Percentiles rank a stretch among this genome's conserved stretches.
phyloP scores from a whole-genome alignment of 2,329 filamentous ascomycete genomes.

The Anisogramma anomala region DNA sequence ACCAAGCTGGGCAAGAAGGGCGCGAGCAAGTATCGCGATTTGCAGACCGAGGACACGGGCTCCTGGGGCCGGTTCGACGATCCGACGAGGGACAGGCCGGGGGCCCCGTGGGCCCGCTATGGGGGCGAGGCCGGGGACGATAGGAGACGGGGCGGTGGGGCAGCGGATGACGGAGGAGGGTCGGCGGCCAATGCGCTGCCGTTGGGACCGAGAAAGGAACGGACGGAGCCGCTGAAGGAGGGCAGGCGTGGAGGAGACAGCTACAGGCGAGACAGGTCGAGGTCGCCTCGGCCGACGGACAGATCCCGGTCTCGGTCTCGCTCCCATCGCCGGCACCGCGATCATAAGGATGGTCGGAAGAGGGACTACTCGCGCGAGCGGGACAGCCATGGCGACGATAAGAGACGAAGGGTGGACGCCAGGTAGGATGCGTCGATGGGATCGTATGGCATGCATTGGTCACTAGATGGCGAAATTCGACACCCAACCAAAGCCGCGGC shows the following conservation, averaged over 20 bases:
- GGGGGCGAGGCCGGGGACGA: slow-evolving; percentile 26
- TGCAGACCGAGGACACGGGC: slow-evolving; percentile 84
- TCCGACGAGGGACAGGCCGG: slow-evolving; percentile 26
- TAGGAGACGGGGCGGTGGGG: slow-evolving; percentile 23
- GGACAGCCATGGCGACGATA: slow-evolving; percentile 44
- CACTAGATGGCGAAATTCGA: slow-evolving; percentile 1
- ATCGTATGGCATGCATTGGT: background rate
- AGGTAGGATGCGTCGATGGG: slow-evolving; percentile 17
- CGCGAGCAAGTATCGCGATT: slow-evolving; percentile 77
- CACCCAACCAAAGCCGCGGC: too few species aligned
- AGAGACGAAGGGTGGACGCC: slow-evolving; percentile 45
- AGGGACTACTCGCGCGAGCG: slow-evolving; percentile 44
- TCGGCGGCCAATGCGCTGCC: slow-evolving; percentile 62
- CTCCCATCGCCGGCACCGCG: slow-evolving; percentile 35
- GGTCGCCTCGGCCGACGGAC: slow-evolving; percentile 37
- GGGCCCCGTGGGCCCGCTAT: slow-evolving; percentile 27
- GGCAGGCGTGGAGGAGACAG: slow-evolving; percentile 28
- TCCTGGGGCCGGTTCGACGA: slow-evolving; percentile 61
- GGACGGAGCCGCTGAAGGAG: slow-evolving; percentile 23
- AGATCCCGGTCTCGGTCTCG: slow-evolving; percentile 33
- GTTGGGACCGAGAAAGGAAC: slow-evolving; percentile 48
- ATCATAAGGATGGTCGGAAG: slow-evolving; percentile 41
- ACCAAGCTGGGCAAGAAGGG: slow-evolving; percentile 89
- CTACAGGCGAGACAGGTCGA: slow-evolving; percentile 26
- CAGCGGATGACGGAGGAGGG: slow-evolving; percentile 32